A percentile compares a stretch with the other conserved stretches of the same genome.
Evolutionary conservation across 2,329 filamentous ascomycete species (phyloP).

Genomic region (Coniosporium tulheliwenetii): DNA sequence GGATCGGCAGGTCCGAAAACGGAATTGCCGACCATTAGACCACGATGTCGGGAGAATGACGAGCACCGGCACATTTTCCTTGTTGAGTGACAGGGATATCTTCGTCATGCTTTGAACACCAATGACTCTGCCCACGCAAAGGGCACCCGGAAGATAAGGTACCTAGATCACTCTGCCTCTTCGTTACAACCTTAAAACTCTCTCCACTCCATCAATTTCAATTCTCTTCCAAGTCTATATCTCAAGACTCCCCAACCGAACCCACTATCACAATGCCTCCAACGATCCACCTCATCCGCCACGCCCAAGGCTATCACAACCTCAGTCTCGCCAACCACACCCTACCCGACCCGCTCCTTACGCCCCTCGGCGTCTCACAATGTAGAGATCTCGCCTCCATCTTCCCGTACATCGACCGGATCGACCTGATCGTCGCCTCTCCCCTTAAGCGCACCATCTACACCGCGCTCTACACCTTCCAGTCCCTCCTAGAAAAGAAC

Average conservation of each 20-base stretch:
- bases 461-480: conserved; percentile 59
- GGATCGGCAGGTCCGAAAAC: too few species aligned
- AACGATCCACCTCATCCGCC: conserved; percentile 53
- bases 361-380: conserved; percentile 59
- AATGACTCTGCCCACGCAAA: too few species aligned
- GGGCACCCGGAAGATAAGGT: too few species aligned
- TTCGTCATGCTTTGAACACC: too few species aligned
- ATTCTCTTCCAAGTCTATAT: not conserved
- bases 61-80: too few species aligned
- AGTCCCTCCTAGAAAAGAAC: conserved; percentile 31
- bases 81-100: too few species aligned
- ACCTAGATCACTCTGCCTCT: too few species aligned
- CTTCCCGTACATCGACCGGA: conserved; percentile 49
- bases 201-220: not conserved
- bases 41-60: too few species aligned
- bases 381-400: conserved; percentile 44
- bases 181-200: not conserved
- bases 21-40: too few species aligned
- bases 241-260: not conserved
- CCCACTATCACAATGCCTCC: conserved; percentile 13
- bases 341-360: conserved; percentile 66
- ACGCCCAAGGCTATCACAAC: conserved; percentile 69
- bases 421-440: conserved; percentile 61
- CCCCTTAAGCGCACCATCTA: conserved; percentile 69
- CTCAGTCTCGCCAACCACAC: conserved; percentile 51